Percentiles rank a stretch among this genome's conserved stretches.
These are phyloP conservation scores for Sporopachydermia lactativora DNA, from an alignment of 805 yeast species.

Conservation along the genomic window DNA sequence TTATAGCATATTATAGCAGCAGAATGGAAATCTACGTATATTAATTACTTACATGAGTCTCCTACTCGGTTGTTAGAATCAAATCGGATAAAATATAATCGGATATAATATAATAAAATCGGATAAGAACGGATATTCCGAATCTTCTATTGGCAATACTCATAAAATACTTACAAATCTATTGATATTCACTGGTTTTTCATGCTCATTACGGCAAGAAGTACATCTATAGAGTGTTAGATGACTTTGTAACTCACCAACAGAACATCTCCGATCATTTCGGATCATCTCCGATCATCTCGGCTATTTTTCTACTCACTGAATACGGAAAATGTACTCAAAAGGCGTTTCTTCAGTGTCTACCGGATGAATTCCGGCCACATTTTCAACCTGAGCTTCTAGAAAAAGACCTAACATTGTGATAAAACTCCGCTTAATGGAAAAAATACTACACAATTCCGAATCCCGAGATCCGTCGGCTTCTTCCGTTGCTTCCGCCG, in stretches of 20 bases:
- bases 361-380: conserved; percentile 39
- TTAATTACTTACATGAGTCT: conserved; percentile 8
- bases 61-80: conserved; percentile 7
- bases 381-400: conserved; percentile 36
- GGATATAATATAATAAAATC: too few species aligned
- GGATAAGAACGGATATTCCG: too few species aligned
- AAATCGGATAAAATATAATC: too few species aligned
- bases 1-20: conserved; percentile 2
- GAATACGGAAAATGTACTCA: conserved; percentile 59
- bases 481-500: too few species aligned
- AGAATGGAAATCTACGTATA: neutral
- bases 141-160: too few species aligned
- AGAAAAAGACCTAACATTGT: conserved; percentile 19
- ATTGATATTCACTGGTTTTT: conserved; percentile 55
- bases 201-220: conserved; percentile 65
- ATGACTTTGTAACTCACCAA: neutral
- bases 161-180: conserved; percentile 30
- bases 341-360: conserved; percentile 52
- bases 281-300: neutral
- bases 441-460: too few species aligned
- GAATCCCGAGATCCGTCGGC: too few species aligned
- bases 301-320: conserved; percentile 13
- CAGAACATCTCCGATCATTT: neutral
- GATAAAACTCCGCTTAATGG: too few species aligned
- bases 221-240: conserved; percentile 35